Base-by-base conservation (phyloP, 164 flowering plant genomes). In the Sextonia rubra region DNA sequence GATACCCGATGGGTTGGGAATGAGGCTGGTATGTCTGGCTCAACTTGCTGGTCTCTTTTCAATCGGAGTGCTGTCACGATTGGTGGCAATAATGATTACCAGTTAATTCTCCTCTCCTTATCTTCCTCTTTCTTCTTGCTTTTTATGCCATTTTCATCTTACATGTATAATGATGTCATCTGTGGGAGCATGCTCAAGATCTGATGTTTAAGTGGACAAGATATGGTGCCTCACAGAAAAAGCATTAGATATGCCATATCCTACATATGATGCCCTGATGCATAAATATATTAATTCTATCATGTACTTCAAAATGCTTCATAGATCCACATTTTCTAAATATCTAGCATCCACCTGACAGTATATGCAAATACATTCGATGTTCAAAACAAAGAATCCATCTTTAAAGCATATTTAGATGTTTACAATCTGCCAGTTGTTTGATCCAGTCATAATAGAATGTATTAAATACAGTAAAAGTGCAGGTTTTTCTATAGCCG, bases 31-130 rank as follows among this genome's bases (percentile, higher is more conserved):
- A 73, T 78, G 75, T 92, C 95, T 73, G 85, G 90, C 9, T 82
- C 88, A 26, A 89, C 98, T 49, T 93, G 97, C 75, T 96, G 99
- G 99, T 93, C 97, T n/a, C 89, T 84, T 71, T 92, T 90, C 80
- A 92, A 96, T 68, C 70, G 77, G 9, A 91, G 89, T 75, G 67
- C 67, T 72, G 87, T 83, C 52, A 80, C 73, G 30, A 96, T 96
- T 71, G 98, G 98, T 61, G 98, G 98, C 12, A 80, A 70, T 71
- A 86, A 85, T 60, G 93, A 90, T 75, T 23, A 83, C 29, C 37
- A 69, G 99, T 94, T 70, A 86, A 96, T 77, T 24, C 49, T 76
- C 12, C 25, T 30, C 60, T 48, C 60, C 67, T 12, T 29, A 67
- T 17, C 47, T 22, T 69, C n/a, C 47, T n/a, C 60, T 12, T 18